Base-by-base conservation (phyloP, 805 yeast species). In the Komagataella phaffii region DNA sequence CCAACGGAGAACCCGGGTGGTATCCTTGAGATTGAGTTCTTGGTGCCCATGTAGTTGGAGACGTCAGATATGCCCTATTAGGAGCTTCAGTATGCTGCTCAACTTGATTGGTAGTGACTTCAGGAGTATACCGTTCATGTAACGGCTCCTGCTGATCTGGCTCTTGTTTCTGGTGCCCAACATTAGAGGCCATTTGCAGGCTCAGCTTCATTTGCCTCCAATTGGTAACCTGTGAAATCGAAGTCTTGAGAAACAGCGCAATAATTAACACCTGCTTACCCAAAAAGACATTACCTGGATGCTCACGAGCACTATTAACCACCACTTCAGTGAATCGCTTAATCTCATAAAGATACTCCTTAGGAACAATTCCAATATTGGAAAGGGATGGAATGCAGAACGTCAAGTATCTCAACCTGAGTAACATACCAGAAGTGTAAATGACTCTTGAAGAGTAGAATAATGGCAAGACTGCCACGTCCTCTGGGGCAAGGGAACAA, bases 371-470 rank as follows among this genome's bases (percentile, higher is more conserved):
- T 21, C 71, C 73, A 48, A 70, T 69, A 36, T 71, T 76, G 30
- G 59, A 64, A 45, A 68, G 60, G 18, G 72, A 64, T 1, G 84
- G 82, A 5, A 80, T 65, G 10, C 81, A 71, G 10, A 81, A 61
- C n/a, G 76, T 72, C 47, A 78, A 64, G 61, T 75, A 81, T 40
- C 87, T 64, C 46, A 81, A 62, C 51, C 84, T 70, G 51, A 82
- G 63, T 24, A 82, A 66, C 73, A 81, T 74, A 6, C 88, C 88
- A 0, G 82, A 78, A 0, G 83, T 79, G 58, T 81, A 81, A n/a
- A 81, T 72, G 44, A 80, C 68, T 56, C 87, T 68, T 2, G 83
- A 69, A 36, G 74, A 72, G 55, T 75, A 78, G 52, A 77, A 73
- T 46, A 81, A 64, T 3, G 90, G 90, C 53, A 78, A 67, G 2